phyloP scores from a whole-genome alignment of 1,284 basidiomycete genomes.

The Flammula alnicola region DNA sequence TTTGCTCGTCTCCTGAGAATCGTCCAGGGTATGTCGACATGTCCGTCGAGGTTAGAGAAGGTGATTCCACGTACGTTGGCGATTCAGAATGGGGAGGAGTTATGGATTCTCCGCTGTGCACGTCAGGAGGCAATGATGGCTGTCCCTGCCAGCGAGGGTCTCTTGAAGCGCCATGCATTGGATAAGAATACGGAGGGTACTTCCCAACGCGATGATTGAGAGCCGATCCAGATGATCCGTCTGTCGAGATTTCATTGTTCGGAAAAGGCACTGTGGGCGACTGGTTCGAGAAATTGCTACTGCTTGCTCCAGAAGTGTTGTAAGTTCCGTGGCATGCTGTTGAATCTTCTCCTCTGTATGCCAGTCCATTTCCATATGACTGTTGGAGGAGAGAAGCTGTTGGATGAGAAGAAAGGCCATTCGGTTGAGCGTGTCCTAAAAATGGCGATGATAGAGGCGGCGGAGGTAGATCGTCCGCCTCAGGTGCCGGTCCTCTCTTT shows the following conservation, averaged over 20 bases:
- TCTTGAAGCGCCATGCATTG: constrained; percentile 47
- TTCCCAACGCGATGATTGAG: constrained; percentile 51
- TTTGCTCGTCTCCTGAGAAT: constrained; percentile 65
- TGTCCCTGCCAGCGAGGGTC: constrained; percentile 53
- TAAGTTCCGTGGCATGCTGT: constrained; percentile 49
- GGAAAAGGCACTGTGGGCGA: constrained; percentile 54
- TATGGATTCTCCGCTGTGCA: constrained; percentile 49
- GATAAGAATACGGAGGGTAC: constrained; percentile 60
- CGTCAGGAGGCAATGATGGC: constrained; percentile 45
- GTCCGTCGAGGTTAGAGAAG: constrained; percentile 24
- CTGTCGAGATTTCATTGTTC: constrained; percentile 34
- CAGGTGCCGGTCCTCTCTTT: constrained; percentile 56
- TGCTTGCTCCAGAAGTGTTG: constrained; percentile 32
- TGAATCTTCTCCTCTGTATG: constrained; percentile 51
- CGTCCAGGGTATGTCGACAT: constrained; percentile 39
- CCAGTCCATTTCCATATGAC: constrained; percentile 43
- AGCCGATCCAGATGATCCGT: constrained; percentile 42
- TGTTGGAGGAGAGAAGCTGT: constrained; percentile 38
- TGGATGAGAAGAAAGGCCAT: constrained; percentile 29
- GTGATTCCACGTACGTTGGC: constrained; percentile 27
- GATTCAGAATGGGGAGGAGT: constrained; percentile 44
- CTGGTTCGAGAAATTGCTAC: constrained; percentile 44
- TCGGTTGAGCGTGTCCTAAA: constrained; percentile 30
- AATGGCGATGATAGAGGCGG: constrained; percentile 47
- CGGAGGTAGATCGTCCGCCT: constrained; percentile 62